Percentiles rank a stretch among this genome's conserved stretches.
Conservation (phyloP, 2,329 filamentous ascomycete genomes). For the Huntiella bhutanensis region DNA sequence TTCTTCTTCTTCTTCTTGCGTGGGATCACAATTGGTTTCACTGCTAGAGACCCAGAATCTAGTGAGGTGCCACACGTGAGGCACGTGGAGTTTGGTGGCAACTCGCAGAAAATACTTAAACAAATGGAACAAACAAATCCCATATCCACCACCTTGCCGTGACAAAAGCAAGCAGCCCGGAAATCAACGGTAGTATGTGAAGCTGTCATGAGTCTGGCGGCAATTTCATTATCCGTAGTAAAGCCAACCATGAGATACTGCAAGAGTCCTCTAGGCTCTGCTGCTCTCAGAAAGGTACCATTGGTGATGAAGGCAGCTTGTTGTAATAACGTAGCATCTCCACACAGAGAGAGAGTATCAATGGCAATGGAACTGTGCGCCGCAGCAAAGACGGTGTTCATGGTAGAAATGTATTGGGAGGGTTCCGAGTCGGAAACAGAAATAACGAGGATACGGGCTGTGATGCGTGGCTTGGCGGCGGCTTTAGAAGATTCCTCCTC, state of each 20-base stretch:
- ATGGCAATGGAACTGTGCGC: constrained; percentile 76
- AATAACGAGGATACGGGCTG: constrained; percentile 61
- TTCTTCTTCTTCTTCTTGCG: constrained; percentile 62
- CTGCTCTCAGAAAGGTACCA: constrained; percentile 34
- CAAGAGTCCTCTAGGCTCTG: constrained; percentile 51
- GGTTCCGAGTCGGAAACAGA: constrained; percentile 74
- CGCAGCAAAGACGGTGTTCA: constrained; percentile 96
- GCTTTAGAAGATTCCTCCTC: constrained; percentile 37
- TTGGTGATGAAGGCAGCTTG: constrained; percentile 55
- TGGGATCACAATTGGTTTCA: constrained; percentile 56
- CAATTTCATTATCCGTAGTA: constrained; percentile 42
- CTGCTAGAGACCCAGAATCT: constrained; percentile 55
- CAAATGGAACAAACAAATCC: constrained; percentile 95
- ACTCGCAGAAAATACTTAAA: constrained; percentile 73
- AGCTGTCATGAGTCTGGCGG: constrained; percentile 51
- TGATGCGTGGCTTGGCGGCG: constrained; percentile 17
- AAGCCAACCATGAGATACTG: constrained; percentile 94
- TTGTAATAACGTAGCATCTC: constrained; percentile 79
- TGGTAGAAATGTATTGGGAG: constrained; percentile 89
- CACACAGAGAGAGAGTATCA: constrained; percentile 73
- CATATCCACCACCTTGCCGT: constrained; percentile 73
- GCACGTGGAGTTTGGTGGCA: constrained; percentile 45
- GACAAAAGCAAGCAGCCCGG: constrained; percentile 94
- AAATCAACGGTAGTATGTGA: constrained; percentile 84
- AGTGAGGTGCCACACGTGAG: constrained; percentile 69